These are phyloP conservation scores for Elymus sibiricus DNA, from an alignment of 176 grass and related monocot genomes.

Conservation along the genomic window DNA sequence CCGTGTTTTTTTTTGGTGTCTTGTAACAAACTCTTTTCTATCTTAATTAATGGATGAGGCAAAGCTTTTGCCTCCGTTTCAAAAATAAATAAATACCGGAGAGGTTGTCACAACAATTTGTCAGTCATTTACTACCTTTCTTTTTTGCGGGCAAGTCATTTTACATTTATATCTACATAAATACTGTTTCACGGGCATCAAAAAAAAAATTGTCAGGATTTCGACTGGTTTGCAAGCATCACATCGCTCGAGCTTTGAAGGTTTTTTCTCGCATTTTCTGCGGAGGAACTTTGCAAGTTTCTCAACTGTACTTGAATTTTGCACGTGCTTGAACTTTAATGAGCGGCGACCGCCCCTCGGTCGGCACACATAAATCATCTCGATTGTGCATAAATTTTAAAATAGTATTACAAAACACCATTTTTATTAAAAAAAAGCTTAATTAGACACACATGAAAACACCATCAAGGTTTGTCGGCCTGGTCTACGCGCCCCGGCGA, in stretches of 20 bases:
- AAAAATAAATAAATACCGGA: too few relatives aligned
- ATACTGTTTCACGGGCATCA: too few relatives aligned
- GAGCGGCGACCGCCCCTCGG: not conserved
- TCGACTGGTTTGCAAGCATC: not conserved
- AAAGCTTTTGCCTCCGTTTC: too few relatives aligned
- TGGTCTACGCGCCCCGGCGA: too few relatives aligned
- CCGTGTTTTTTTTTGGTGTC: too few relatives aligned
- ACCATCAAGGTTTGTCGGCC: not conserved
- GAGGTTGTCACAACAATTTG: not conserved
- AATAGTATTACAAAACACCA: too few relatives aligned
- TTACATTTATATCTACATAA: not conserved
- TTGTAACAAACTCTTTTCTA: too few relatives aligned
- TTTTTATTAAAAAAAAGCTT: not conserved
- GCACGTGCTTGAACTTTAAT: too few relatives aligned
- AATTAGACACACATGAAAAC: not conserved
- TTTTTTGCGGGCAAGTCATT: not conserved
- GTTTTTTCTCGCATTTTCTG: not conserved
- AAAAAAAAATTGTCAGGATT: too few relatives aligned
- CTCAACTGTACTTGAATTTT: not conserved
- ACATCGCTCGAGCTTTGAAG: not conserved
- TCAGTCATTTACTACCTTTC: too few relatives aligned
- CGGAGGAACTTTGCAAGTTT: not conserved
- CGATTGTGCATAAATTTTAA: not conserved
- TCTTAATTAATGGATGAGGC: too few relatives aligned
- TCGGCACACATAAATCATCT: not conserved